Evolutionary conservation across 1,284 basidiomycete genomes (phyloP), one percentile per base, ranked within the genome.

Genomic region (Phlebopus sp.): DNA sequence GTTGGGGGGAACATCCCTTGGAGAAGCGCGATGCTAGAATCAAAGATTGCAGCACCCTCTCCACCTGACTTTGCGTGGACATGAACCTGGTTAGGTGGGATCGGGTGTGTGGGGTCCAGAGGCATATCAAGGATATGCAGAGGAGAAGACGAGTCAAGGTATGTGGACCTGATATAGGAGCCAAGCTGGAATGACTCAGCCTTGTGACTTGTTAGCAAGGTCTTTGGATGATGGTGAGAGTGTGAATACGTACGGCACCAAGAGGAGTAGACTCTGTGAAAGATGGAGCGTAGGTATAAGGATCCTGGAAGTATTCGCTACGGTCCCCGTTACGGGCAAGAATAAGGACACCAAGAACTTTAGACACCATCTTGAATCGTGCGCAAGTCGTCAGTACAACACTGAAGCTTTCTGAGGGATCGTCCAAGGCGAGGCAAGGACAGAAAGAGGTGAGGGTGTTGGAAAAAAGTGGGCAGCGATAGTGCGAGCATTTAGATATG

Each of bases 271-370:
- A 86, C 63, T 84, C 81, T 9, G 88, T 86, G 54, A 79, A 75
- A n/a, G 79, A 74, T 7, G 80, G 79, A 21, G 78, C 73, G 69
- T 93, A 92, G 23, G 72, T 82, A 59, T 75, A 68, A 36, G 86
- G 85, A 63, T 87, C 78, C 63, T 90, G 88, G 67, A 78, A 77
- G 64, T 78, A 86, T 58, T 77, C 80, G 53, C 74, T 73, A 50
- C 89, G 80, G 69, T 92, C 91, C 51, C 90, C 92, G 57, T 89
- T 91, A 53, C 89, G 83, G 50, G 86, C 84, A 59, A 93, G 76
- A 62, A 92, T 75, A 59, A 94, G 81, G 52, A 89, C 84, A 63
- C 90, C 91, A 55, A 87, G 80, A 52, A 91, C 79, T 67, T 76
- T 78, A 57, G 83, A 79, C 69, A 83, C 73, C 59, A 59, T 64